These are phyloP conservation scores for Acacia crassicarpa DNA, from an alignment of 306 rosid species.

Conservation along the genomic window DNA sequence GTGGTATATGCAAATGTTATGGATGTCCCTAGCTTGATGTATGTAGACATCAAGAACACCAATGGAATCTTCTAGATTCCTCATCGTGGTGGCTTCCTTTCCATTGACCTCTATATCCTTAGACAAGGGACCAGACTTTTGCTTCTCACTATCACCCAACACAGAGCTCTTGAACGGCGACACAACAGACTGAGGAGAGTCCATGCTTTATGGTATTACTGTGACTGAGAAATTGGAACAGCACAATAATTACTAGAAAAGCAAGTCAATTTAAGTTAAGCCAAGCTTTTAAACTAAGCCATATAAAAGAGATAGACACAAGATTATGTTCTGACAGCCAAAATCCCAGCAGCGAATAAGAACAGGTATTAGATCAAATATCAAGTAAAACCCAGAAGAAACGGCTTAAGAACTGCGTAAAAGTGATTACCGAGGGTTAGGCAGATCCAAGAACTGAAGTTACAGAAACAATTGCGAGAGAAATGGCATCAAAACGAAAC, in stretches of 20 bases:
- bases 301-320: background rate
- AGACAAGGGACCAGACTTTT: background rate
- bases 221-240: background rate
- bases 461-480: background rate
- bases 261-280: background rate
- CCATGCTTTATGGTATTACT: background rate
- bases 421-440: background rate
- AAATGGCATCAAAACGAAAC: background rate
- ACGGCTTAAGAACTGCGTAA: background rate
- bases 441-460: background rate
- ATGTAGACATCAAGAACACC: background rate
- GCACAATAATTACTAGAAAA: background rate
- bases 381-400: background rate
- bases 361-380: background rate
- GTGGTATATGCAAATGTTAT: slow-evolving; percentile 2
- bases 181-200: slow-evolving; percentile 6
- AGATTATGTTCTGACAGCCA: background rate
- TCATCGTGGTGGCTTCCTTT: background rate
- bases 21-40: slow-evolving; percentile 7
- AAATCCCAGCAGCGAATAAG: background rate
- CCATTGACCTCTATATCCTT: background rate
- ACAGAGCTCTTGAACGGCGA: background rate
- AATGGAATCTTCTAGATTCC: background rate
- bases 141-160: background rate
- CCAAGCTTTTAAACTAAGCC: background rate